phyloP scores from a whole-genome alignment of 1,284 basidiomycete genomes.

The Trichosporon coremiiforme region DNA sequence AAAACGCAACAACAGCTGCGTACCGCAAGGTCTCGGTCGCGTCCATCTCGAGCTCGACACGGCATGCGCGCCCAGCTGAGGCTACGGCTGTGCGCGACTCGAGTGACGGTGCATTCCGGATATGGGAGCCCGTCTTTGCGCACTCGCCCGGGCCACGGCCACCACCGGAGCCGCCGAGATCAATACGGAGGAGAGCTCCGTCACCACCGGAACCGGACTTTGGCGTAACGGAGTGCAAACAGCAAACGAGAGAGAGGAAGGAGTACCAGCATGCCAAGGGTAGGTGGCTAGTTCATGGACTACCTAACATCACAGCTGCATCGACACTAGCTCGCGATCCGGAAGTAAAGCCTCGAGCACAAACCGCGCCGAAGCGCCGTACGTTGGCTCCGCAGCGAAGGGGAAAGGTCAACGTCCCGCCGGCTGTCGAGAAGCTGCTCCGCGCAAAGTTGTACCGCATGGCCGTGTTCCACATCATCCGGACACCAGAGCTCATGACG shows the following conservation, averaged over 20 bases:
- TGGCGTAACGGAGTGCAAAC: not conserved
- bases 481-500: conserved; percentile 38
- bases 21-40: conserved; percentile 4
- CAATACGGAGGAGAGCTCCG: conserved; percentile 7
- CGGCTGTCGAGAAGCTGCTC: conserved; percentile 39
- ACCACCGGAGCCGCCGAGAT: conserved; percentile 11
- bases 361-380: not conserved
- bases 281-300: not conserved
- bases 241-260: not conserved
- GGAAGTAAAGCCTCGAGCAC: not conserved
- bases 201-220: not conserved
- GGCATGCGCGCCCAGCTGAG: conserved; percentile 22
- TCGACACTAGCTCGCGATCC: not conserved
- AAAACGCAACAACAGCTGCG: conserved; percentile 16
- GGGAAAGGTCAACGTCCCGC: conserved; percentile 30
- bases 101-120: conserved; percentile 1
- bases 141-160: not conserved
- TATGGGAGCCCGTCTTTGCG: conserved; percentile 8
- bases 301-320: not conserved
- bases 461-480: conserved; percentile 43
- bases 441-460: conserved; percentile 42
- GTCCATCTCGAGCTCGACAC: conserved; percentile 18
- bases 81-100: not conserved
- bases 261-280: not conserved
- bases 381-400: not conserved